A percentile compares a stretch with the other conserved stretches of the same genome.
Evolutionary conservation across 345 rosid species (phyloP).

Genomic region (Lumnitzera racemosa): DNA sequence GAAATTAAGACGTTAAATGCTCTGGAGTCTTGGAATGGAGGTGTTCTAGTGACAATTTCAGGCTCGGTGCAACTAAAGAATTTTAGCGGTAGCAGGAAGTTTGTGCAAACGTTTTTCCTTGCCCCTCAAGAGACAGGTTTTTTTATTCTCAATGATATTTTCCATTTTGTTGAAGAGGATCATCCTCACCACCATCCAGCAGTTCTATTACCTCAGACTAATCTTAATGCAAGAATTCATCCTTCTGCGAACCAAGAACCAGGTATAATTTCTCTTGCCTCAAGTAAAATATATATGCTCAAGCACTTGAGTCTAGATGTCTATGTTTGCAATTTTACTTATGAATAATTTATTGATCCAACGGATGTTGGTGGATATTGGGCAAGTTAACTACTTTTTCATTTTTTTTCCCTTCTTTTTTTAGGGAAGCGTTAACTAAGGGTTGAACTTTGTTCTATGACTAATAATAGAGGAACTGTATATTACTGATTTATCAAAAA

Average conservation of each 20-base stretch:
- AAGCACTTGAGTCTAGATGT: too few relatives aligned
- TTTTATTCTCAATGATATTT: conserved; percentile 63
- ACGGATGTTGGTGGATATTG: too few relatives aligned
- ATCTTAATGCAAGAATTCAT: conserved; percentile 30
- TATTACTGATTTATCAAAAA: too few relatives aligned
- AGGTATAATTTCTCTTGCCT: conserved; percentile 25
- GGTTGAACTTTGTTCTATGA: too few relatives aligned
- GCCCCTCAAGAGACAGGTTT: conserved; percentile 72
- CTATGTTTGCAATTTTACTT: too few relatives aligned
- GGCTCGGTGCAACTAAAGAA: conserved; percentile 54
- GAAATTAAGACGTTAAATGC: conserved; percentile 61
- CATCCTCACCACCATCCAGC: conserved; percentile 48
- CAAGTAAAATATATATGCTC: not conserved
- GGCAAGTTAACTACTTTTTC: too few relatives aligned
- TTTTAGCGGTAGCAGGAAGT: conserved; percentile 40
- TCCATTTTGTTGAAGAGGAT: conserved; percentile 49
- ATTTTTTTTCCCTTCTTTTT: too few relatives aligned
- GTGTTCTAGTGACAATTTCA: conserved; percentile 64
- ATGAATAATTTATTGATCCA: too few relatives aligned
- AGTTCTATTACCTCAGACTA: conserved; percentile 32
- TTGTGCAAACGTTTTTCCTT: conserved; percentile 61
- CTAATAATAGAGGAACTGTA: too few relatives aligned
- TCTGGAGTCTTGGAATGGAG: conserved; percentile 59
- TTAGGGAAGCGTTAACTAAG: too few relatives aligned
- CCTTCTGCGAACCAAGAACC: conserved; percentile 31